These are phyloP conservation scores for Phytophthora sansomeana DNA, from an alignment of 352 stramenopile genomes.

Conservation along the genomic window DNA sequence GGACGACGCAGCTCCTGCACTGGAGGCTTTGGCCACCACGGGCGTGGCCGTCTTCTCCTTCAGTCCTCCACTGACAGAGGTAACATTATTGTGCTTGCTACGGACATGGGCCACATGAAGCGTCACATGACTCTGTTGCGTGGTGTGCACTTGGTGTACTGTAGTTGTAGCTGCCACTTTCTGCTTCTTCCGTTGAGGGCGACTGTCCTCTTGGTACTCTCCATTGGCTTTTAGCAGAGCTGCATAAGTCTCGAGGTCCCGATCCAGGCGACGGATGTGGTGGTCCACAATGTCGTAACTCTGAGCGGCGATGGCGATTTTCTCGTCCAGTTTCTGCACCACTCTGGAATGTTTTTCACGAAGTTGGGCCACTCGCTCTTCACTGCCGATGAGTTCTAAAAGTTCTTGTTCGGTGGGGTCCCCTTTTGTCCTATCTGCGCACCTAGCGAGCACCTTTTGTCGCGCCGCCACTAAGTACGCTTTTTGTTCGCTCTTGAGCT, in stretches of 20 bases:
- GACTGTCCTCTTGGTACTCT: slow-evolving; percentile 82
- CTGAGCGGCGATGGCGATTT: slow-evolving; percentile 87
- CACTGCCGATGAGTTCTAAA: slow-evolving; percentile 65
- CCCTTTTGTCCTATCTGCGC: slow-evolving; percentile 45
- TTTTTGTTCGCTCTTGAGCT: slow-evolving; percentile 71
- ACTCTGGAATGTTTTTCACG: slow-evolving; percentile 71
- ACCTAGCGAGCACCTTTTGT: slow-evolving; percentile 72
- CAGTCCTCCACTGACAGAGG: slow-evolving; percentile 11
- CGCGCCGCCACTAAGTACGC: slow-evolving; percentile 67
- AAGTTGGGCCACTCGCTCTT: slow-evolving; percentile 30
- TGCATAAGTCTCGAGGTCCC: slow-evolving; percentile 80
- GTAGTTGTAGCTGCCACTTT: slow-evolving; percentile 38
- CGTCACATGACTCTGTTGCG: slow-evolving; percentile 26
- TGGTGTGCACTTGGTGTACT: slow-evolving; percentile 26
- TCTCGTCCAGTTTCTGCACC: slow-evolving; percentile 89
- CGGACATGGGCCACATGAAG: slow-evolving; percentile 29
- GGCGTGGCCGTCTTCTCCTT: slow-evolving; percentile 33
- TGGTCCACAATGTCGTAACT: slow-evolving; percentile 90
- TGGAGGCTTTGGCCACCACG: slow-evolving; percentile 26
- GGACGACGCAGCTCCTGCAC: slow-evolving; percentile 18
- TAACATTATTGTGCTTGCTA: slow-evolving; percentile 42
- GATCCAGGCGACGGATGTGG: slow-evolving; percentile 83
- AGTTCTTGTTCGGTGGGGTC: slow-evolving; percentile 77
- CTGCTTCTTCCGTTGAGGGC: slow-evolving; percentile 58
- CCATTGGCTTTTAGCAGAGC: slow-evolving; percentile 75